phyloP scores from a whole-genome alignment of 768 basidiomycete genomes.

The Trametes sanguinea region DNA sequence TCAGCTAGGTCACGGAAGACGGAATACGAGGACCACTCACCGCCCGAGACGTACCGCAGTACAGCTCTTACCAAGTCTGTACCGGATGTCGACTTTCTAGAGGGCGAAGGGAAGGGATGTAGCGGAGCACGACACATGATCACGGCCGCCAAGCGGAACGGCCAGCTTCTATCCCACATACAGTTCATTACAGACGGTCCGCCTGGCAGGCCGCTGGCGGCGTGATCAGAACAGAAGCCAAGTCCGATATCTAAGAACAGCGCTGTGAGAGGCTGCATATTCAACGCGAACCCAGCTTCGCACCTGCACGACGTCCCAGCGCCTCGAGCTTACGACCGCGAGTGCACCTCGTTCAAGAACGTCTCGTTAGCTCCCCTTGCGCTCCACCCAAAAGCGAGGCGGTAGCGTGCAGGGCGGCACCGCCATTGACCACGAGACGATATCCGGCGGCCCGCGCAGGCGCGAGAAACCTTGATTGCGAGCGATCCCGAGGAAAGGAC shows the following conservation, averaged over 20 bases:
- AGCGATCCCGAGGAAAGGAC: slow-evolving; percentile 14
- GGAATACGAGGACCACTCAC: slow-evolving; percentile 5
- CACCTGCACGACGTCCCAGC: slow-evolving; percentile 6
- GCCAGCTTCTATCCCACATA: slow-evolving; percentile 15
- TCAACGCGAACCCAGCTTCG: not conserved
- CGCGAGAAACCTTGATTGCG: slow-evolving; percentile 6
- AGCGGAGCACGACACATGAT: slow-evolving; percentile 15
- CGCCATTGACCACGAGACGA: not conserved
- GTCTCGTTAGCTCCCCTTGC: not conserved
- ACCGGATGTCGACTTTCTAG: not conserved
- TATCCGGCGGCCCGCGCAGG: slow-evolving; percentile 8
- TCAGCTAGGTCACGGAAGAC: slow-evolving; percentile 1
- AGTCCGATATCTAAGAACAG: slow-evolving; percentile 12
- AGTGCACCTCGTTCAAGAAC: not conserved
- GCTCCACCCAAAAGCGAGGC: slow-evolving; percentile 5
- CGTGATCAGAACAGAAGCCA: slow-evolving; percentile 15
- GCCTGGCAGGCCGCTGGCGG: slow-evolving; percentile 9
- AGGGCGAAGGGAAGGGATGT: slow-evolving; percentile 7
- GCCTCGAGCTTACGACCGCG: not conserved
- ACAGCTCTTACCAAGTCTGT: slow-evolving; percentile 11
- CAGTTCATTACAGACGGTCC: not conserved
- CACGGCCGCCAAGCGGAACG: slow-evolving; percentile 10
- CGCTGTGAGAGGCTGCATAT: slow-evolving; percentile 15
- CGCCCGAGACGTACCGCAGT: slow-evolving; percentile 4
- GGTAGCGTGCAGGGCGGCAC: slow-evolving; percentile 9